A percentile compares a stretch with the other conserved stretches of the same genome.
Evolutionary conservation across 2,329 filamentous ascomycete genomes (phyloP).

Genomic region (Claviceps pazoutovae): DNA sequence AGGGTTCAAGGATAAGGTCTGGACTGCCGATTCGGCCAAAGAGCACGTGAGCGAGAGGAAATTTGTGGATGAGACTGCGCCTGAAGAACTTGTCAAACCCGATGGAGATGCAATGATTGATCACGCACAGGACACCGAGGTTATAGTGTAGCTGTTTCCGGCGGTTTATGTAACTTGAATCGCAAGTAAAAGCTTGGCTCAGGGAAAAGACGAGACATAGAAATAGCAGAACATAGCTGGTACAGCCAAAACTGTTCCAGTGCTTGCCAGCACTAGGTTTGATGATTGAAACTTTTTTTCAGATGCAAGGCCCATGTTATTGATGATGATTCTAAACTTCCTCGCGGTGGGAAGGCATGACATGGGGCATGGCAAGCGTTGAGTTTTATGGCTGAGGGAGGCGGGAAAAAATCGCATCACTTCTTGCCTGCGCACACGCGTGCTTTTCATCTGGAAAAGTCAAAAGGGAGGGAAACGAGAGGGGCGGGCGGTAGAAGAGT

Average conservation of each 20-base stretch:
- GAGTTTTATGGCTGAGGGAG: background rate
- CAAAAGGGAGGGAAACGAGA: background rate
- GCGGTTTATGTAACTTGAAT: background rate
- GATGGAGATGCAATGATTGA: conserved; percentile 27
- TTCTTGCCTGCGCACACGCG: background rate
- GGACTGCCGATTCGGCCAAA: conserved; percentile 49
- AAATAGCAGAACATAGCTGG: background rate
- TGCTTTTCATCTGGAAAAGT: background rate
- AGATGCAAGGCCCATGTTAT: conserved; percentile 7
- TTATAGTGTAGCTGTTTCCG: conserved; percentile 15
- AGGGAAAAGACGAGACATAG: background rate
- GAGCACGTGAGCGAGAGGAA: conserved; percentile 77
- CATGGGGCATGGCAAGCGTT: conserved; percentile 8
- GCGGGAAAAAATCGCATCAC: background rate
- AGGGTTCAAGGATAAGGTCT: conserved; percentile 77
- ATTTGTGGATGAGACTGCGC: conserved; percentile 59
- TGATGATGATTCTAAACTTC: conserved; percentile 5
- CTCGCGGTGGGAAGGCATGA: conserved; percentile 6
- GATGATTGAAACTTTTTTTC: background rate
- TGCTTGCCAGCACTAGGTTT: too few species aligned
- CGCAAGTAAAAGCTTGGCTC: background rate
- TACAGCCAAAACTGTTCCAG: too few species aligned
- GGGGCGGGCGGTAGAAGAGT: background rate
- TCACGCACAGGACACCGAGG: conserved; percentile 23
- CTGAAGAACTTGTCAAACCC: conserved; percentile 62